phyloP scores from a whole-genome alignment of 495 filamentous ascomycete genomes.

The Aspergillus nanangensis region DNA sequence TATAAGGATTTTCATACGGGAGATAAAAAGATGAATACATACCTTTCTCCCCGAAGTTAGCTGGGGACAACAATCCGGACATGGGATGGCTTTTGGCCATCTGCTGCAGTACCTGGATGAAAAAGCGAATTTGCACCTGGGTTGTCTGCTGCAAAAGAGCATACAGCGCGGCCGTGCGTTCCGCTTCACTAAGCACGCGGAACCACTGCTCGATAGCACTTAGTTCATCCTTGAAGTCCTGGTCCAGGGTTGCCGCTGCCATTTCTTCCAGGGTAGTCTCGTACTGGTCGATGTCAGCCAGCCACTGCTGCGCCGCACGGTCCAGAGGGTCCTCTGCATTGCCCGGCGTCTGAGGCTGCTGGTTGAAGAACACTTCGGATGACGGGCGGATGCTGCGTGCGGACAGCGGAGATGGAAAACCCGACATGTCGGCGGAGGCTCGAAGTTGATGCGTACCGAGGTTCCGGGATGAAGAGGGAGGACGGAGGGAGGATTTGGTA shows the following conservation, averaged over 20 bases:
- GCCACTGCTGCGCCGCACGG: constrained; percentile 95
- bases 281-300: constrained; percentile 96
- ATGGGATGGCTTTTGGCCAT: constrained; percentile 98
- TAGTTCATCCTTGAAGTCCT: constrained; percentile 99
- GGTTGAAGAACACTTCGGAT: constrained; percentile 87
- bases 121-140: constrained; percentile 98
- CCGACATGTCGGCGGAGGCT: constrained; percentile 95
- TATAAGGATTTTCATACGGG: too few relatives aligned
- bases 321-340: constrained; percentile 82
- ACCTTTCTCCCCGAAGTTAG: constrained; percentile 95
- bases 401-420: constrained; percentile 70
- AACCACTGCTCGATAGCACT: constrained; percentile 99
- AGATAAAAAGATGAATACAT: constrained; percentile 14
- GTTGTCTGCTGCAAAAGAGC: constrained; percentile 96
- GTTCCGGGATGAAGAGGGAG: constrained; percentile 78
- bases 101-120: constrained; percentile 96
- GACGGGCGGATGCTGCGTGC: constrained; percentile 83
- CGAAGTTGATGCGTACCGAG: constrained; percentile 82
- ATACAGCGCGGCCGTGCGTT: constrained; percentile 92
- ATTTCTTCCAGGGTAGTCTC: constrained; percentile 97
- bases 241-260: constrained; percentile 94
- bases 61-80: constrained; percentile 91
- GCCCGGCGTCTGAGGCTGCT: constrained; percentile 58
- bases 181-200: constrained; percentile 91
- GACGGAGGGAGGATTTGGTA: constrained; percentile 78